Evolutionary conservation across 139 green algal genomes (phyloP).

Genomic region (Tetratostichococcus sp.): DNA sequence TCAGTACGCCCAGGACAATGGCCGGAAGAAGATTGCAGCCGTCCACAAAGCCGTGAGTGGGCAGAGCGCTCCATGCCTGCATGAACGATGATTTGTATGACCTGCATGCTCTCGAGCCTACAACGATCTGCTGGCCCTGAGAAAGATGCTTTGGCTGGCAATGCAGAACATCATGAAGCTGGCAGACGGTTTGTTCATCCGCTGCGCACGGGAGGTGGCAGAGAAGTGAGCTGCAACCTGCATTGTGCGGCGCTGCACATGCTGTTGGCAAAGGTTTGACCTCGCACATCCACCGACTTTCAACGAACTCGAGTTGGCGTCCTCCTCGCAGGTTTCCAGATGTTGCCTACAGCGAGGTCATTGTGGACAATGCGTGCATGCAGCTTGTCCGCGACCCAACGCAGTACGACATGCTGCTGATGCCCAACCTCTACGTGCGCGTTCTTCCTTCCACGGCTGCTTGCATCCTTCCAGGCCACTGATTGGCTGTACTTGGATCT

Average conservation of each 20-base stretch:
- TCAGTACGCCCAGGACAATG: constrained; percentile 80
- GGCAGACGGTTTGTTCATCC: constrained; percentile 90
- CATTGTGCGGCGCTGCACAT: not conserved
- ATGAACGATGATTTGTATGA: too few species aligned
- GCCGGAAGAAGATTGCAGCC: constrained; percentile 69
- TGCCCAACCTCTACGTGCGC: constrained; percentile 89
- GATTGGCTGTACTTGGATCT: too few species aligned
- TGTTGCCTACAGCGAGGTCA: constrained; percentile 93
- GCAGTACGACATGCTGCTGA: constrained; percentile 93
- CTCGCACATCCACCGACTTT: too few species aligned
- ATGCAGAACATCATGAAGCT: constrained; percentile 96
- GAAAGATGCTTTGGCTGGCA: constrained; percentile 28
- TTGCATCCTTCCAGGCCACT: too few species aligned
- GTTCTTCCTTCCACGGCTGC: too few species aligned
- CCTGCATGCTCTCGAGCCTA: not conserved
- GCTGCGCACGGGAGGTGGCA: constrained; percentile 82
- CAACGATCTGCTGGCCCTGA: too few species aligned
- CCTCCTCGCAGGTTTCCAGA: constrained; percentile 78
- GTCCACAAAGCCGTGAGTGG: constrained; percentile 61
- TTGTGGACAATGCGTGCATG: constrained; percentile 98
- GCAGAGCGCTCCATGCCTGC: not conserved
- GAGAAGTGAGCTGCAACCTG: not conserved
- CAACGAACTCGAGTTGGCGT: too few species aligned
- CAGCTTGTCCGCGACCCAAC: constrained; percentile 71
- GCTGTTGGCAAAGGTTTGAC: too few species aligned